Evolutionary conservation across 192 early-diverging fungal genomes (phyloP), one percentile per base, ranked within the genome.

Genomic region (Pilaira anomala): DNA sequence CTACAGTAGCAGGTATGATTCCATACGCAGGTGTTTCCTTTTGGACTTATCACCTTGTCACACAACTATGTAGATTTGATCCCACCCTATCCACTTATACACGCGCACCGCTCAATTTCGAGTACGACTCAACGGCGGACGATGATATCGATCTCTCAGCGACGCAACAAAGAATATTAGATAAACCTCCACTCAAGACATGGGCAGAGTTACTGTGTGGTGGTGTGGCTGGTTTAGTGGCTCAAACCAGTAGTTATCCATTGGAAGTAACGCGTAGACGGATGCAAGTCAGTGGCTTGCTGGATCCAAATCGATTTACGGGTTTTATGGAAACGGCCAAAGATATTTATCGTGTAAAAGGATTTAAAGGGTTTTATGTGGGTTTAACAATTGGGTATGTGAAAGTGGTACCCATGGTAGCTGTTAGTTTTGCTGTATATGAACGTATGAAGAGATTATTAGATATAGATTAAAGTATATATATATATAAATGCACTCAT

Each of bases 11-110:
- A 60, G 97, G 97, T 13, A 99, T 99, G 81, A 81, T 99, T 13
- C 97, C 97, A 3, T 99, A 99, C 62, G 97, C 93, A 16, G 97
- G 97, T 18, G 92, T 92, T 1, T 93, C 92, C 6, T 99, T 99
- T 73, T 85, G 89, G 66, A 89, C 85, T 16, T 91, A 99, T 71
- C 88, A 95, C 71, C 69, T 78, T n/a, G 48, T 92, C 25, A 88
- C 83, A 41, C 71, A 85, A 16, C 65, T 88, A 67, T 82, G 82
- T 36, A 80, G 85, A 22, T 73, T 77, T 16, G 50, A 73, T 48
- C 41, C 80, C 7, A 33, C 65, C 7, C 75, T 74, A 46, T 68
- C 77, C 2, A 45, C 44, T 1, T 58, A 77, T 41, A 74, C 84
- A n/a, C 63, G 73, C 12, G 19, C n/a, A 0, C 36, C 21, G 24